These are phyloP conservation scores for Hypoxylon lienhwacheense DNA, from an alignment of 495 filamentous ascomycete genomes.

Conservation along the genomic window DNA sequence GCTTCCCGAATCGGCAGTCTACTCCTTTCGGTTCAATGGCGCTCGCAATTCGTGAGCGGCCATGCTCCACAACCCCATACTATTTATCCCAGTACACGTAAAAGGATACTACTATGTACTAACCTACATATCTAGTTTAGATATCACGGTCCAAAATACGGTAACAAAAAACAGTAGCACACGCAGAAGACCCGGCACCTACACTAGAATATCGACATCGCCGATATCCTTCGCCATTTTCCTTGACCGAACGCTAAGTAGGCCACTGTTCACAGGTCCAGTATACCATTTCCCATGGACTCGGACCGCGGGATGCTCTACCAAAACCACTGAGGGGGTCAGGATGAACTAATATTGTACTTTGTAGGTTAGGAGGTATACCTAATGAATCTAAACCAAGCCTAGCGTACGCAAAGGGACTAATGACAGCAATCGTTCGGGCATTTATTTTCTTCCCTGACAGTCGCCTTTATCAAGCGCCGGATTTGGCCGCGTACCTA, in stretches of 20 bases:
- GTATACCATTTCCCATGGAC: slow-evolving; percentile 15
- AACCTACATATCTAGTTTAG: not conserved
- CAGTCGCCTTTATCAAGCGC: slow-evolving; percentile 1
- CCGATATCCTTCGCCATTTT: slow-evolving; percentile 5
- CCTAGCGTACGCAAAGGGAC: not conserved
- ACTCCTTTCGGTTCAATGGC: slow-evolving; percentile 35
- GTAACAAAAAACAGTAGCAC: slow-evolving; percentile 8
- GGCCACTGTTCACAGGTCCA: slow-evolving; percentile 8
- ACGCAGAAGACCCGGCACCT: slow-evolving; percentile 12
- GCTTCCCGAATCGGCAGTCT: slow-evolving; percentile 31
- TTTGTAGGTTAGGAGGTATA: too few relatives aligned
- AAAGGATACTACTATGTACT: too few relatives aligned
- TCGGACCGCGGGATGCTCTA: slow-evolving; percentile 18
- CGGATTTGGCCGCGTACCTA: slow-evolving; percentile 15
- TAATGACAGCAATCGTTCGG: slow-evolving; percentile 17
- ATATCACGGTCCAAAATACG: slow-evolving; percentile 15
- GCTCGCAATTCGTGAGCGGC: slow-evolving; percentile 25
- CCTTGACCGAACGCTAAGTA: too few relatives aligned
- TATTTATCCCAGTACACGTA: slow-evolving; percentile 12
- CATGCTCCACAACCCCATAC: slow-evolving; percentile 17
- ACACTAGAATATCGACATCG: slow-evolving; percentile 9
- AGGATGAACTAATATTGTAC: not conserved
- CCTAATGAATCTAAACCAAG: not conserved
- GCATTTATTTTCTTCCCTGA: slow-evolving; percentile 26
- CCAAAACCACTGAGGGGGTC: not conserved